phyloP scores from a whole-genome alignment of 2,329 filamentous ascomycete genomes.

The Trichoderma polysporum region DNA sequence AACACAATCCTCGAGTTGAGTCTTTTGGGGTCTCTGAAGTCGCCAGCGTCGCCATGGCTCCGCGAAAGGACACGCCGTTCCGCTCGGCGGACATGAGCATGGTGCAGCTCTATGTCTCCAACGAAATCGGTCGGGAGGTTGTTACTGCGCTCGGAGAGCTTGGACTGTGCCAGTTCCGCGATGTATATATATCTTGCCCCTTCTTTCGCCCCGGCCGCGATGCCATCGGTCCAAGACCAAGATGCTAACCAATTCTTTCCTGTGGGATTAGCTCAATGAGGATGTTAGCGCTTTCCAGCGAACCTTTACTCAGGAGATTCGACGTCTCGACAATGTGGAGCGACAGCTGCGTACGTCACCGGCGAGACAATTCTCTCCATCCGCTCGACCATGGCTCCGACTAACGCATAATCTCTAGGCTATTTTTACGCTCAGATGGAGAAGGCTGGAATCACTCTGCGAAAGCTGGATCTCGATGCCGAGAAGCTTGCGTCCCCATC shows the following conservation, averaged over 20 bases:
- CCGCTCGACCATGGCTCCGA: not conserved
- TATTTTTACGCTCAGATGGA: conserved; percentile 97
- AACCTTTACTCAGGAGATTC: conserved; percentile 96
- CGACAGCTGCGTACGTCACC: conserved; percentile 79
- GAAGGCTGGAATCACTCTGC: conserved; percentile 80
- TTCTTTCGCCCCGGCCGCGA: not conserved
- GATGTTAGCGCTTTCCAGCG: conserved; percentile 93
- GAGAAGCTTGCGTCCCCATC: conserved; percentile 84
- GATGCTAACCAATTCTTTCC: conserved; percentile 58
- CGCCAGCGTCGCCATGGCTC: conserved; percentile 53
- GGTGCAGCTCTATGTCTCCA: conserved; percentile 99
- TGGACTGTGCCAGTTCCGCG: conserved; percentile 93
- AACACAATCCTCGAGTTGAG: conserved; percentile 30
- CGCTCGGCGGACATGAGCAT: conserved; percentile 99
- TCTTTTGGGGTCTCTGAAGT: conserved; percentile 30
- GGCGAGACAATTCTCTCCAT: not conserved
- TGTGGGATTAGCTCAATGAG: conserved; percentile 98
- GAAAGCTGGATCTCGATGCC: conserved; percentile 87
- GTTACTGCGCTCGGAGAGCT: conserved; percentile 95
- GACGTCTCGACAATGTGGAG: conserved; percentile 96
- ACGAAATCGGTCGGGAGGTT: conserved; percentile 97
- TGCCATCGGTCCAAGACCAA: not conserved
- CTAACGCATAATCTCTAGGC: conserved; percentile 49
- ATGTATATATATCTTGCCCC: conserved; percentile 54
- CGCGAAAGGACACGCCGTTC: conserved; percentile 88